Conservation (phyloP, 768 basidiomycete genomes). For the Atractiella rhizophila region DNA sequence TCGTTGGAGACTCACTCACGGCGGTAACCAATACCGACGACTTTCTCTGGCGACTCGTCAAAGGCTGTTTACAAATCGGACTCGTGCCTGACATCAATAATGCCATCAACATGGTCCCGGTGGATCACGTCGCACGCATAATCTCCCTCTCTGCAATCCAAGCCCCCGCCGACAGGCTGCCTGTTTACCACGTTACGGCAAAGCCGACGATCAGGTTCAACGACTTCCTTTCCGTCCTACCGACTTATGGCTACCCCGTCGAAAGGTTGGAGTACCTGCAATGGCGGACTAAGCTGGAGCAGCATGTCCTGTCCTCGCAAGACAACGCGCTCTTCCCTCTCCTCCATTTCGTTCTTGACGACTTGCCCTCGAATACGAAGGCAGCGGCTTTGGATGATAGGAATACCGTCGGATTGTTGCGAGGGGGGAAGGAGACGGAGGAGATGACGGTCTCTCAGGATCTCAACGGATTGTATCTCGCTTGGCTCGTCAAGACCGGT, state of each 20-base stretch:
- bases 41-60: constrained; percentile 92
- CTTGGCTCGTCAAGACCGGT: constrained; percentile 66
- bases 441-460: constrained; percentile 41
- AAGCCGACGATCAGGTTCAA: constrained; percentile 73
- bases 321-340: constrained; percentile 95
- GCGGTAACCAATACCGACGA: constrained; percentile 98
- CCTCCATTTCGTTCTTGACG: constrained; percentile 88
- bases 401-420: constrained; percentile 46
- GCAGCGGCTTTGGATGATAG: constrained; percentile 66
- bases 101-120: constrained; percentile 91
- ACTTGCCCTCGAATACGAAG: constrained; percentile 87
- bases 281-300: constrained; percentile 79
- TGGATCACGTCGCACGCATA: constrained; percentile 77
- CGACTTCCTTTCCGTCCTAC: constrained; percentile 44
- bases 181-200: constrained; percentile 64
- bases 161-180: constrained; percentile 24
- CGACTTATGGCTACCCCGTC: constrained; percentile 53
- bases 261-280: constrained; percentile 60
- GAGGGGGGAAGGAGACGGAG: constrained; percentile 23
- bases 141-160: constrained; percentile 45
- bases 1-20: constrained; percentile 68
- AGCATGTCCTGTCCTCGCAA: constrained; percentile 75
- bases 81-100: constrained; percentile 93
- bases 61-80: constrained; percentile 95
- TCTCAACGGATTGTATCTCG: constrained; percentile 62